Evolutionary conservation across 1,284 basidiomycete species (phyloP).

Genomic region (Rhodotorula sp.): DNA sequence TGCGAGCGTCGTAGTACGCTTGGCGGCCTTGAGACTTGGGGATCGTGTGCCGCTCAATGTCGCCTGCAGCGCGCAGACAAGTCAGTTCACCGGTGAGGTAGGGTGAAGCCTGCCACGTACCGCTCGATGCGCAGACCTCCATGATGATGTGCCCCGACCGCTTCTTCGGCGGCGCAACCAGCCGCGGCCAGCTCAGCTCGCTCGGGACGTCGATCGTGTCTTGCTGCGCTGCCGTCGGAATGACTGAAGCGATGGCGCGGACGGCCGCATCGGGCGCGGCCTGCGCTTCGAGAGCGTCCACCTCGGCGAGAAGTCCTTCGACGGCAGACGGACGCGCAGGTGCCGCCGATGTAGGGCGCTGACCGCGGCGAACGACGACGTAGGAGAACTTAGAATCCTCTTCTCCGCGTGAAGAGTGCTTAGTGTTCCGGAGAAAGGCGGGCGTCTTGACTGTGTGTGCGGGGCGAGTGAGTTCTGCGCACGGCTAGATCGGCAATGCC

Average conservation of each 20-base stretch:
- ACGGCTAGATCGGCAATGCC: background rate
- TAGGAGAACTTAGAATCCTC: conserved; percentile 89
- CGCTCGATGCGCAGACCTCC: conserved; percentile 81
- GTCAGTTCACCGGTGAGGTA: background rate
- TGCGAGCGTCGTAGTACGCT: conserved; percentile 90
- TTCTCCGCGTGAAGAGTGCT: conserved; percentile 77
- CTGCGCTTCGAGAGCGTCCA: background rate
- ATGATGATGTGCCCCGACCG: conserved; percentile 89
- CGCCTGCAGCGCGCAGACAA: conserved; percentile 58
- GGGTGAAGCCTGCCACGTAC: conserved; percentile 54
- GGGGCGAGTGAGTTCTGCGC: background rate
- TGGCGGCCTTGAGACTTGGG: conserved; percentile 93
- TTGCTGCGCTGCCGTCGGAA: background rate
- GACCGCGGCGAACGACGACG: conserved; percentile 79
- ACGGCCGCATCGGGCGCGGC: background rate
- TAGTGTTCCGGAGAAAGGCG: conserved; percentile 78
- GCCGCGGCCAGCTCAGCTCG: conserved; percentile 70
- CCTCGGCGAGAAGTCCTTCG: conserved; percentile 2
- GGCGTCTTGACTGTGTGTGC: conserved; percentile 67
- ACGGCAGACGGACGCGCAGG: background rate
- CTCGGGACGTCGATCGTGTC: conserved; percentile 5
- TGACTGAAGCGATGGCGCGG: too few relatives aligned
- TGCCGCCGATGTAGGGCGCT: conserved; percentile 56
- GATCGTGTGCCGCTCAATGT: conserved; percentile 86
- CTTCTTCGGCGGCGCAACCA: conserved; percentile 87